phyloP scores from a whole-genome alignment of 169 alveolate species.

The Eimeria tenella region DNA sequence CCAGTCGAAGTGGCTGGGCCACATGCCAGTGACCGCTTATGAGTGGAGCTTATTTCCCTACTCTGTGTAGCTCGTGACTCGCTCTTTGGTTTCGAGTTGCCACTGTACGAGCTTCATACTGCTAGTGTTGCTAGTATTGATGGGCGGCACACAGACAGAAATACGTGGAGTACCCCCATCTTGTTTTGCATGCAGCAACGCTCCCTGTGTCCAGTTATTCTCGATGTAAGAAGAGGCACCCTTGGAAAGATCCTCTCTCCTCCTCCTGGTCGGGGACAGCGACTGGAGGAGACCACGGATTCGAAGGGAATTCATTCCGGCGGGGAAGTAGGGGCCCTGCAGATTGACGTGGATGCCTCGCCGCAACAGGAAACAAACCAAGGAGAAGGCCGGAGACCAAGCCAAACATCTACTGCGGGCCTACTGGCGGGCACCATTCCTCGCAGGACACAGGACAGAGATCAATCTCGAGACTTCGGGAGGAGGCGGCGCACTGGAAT shows the following conservation, averaged over 20 bases:
- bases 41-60: too few relatives aligned
- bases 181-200: constrained; percentile 48
- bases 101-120: too few relatives aligned
- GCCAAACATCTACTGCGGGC: background rate
- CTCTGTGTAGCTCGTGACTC: background rate
- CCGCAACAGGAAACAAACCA: constrained; percentile 17
- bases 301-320: background rate
- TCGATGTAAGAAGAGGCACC: constrained; percentile 43
- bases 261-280: constrained; percentile 7
- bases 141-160: too few relatives aligned
- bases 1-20: too few relatives aligned
- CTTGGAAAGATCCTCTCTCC: constrained; percentile 32
- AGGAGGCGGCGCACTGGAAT: constrained; percentile 50
- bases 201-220: constrained; percentile 25
- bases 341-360: background rate
- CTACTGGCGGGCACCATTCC: background rate
- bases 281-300: constrained; percentile 19
- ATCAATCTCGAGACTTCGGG: constrained; percentile 48
- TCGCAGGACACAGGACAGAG: constrained; percentile 50
- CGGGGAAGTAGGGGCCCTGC: constrained; percentile 9
- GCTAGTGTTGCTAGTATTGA: too few relatives aligned
- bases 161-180: background rate
- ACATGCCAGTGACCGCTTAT: too few relatives aligned
- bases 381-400: constrained; percentile 7
- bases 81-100: background rate